phyloP scores from a whole-genome alignment of 495 filamentous ascomycete species.

The Tuber melanosporum region DNA sequence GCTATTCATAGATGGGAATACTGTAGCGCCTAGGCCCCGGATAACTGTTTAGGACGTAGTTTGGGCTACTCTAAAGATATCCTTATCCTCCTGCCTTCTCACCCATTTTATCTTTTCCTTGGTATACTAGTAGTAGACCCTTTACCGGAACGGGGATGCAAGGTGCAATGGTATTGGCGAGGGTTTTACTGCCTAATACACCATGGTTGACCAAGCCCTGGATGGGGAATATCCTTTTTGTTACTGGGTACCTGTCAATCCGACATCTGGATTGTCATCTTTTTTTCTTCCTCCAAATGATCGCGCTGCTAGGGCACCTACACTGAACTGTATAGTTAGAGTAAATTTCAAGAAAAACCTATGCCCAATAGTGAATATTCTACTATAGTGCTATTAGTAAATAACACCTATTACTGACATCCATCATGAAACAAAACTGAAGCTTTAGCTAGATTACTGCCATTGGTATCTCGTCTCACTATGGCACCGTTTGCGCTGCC shows the following conservation, averaged over 20 bases:
- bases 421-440: background rate
- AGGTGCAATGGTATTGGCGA: background rate
- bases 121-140: background rate
- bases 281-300: background rate
- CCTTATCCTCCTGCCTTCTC: background rate
- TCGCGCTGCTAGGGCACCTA: background rate
- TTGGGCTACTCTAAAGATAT: background rate
- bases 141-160: background rate
- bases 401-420: background rate
- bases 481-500: too few relatives aligned
- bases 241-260: background rate
- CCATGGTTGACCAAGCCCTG: background rate
- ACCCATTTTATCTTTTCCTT: background rate
- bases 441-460: background rate
- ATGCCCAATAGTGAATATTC: background rate
- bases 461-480: background rate
- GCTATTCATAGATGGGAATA: background rate
- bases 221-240: background rate
- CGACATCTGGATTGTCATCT: background rate
- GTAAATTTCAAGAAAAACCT: background rate
- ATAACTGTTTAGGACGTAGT: background rate
- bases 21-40: background rate
- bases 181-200: background rate
- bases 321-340: too few relatives aligned
- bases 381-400: background rate